These are phyloP conservation scores for Cladorrhinum samala DNA, from an alignment of 495 filamentous ascomycete species.

Conservation along the genomic window DNA sequence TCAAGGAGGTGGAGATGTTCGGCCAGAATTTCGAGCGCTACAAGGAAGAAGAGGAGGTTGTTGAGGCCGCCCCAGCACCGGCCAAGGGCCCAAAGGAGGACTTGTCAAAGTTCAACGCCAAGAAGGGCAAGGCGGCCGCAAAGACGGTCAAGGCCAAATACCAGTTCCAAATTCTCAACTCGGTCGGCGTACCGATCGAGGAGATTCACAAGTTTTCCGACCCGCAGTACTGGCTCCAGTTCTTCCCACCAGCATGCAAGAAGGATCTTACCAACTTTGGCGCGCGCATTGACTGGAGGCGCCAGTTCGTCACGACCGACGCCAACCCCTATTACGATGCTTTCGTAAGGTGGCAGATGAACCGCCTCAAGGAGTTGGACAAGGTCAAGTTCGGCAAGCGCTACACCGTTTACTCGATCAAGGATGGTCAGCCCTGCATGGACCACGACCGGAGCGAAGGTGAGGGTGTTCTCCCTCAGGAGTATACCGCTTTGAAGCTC, in stretches of 20 bases:
- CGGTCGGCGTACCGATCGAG: constrained; percentile 67
- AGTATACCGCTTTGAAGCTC: constrained; percentile 89
- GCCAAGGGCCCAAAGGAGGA: constrained; percentile 51
- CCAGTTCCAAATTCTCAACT: constrained; percentile 55
- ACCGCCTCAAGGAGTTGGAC: constrained; percentile 74
- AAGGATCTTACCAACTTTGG: constrained; percentile 79
- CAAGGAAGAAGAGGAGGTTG: constrained; percentile 50
- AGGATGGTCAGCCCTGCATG: constrained; percentile 96
- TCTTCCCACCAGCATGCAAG: constrained; percentile 78
- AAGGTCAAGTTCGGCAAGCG: constrained; percentile 94
- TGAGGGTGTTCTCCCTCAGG: constrained; percentile 83
- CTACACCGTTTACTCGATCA: constrained; percentile 92
- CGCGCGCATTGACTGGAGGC: constrained; percentile 83
- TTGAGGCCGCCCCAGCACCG: constrained; percentile 11
- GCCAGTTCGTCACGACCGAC: constrained; percentile 89
- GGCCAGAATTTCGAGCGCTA: constrained; percentile 79
- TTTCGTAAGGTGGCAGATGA: constrained; percentile 98
- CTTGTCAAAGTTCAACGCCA: constrained; percentile 82
- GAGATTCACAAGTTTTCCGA: constrained; percentile 93
- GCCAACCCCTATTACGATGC: constrained; percentile 96
- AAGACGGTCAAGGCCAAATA: constrained; percentile 82
- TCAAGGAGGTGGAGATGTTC: constrained; percentile 82
- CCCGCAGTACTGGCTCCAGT: constrained; percentile 70
- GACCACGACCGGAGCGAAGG: constrained; percentile 92
- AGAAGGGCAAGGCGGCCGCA: constrained; percentile 89